Evolutionary conservation across 192 early-diverging fungal genomes (phyloP), one percentile per base, ranked within the genome.

Genomic region (Entomortierella parvispora): DNA sequence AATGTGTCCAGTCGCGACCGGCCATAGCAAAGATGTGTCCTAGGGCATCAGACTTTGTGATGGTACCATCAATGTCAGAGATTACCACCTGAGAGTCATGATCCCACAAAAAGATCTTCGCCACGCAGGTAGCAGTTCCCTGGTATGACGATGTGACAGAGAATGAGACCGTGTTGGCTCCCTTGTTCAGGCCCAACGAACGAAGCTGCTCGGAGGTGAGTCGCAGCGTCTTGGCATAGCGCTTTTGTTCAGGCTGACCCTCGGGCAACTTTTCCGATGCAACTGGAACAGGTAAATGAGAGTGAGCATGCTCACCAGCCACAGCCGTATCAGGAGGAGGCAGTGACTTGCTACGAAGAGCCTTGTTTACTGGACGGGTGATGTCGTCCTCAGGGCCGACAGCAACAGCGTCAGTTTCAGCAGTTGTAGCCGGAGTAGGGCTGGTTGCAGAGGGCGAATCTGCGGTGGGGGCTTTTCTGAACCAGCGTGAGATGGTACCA

Each of bases 61-160:
- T 99, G 4, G 97, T 99, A 5, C 97, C 97, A 78, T 99, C 97
- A 57, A 99, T 95, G 71, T 99, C 97, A 0, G 95, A 97, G 68
- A 99, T 97, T 4, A 99, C 96, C 20, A 99, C 89, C 34, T 92
- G 84, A 37, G 91, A 88, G 76, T 94, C 85, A 71, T 91, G 71
- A 55, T 91, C 86, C 91, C 93, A 97, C 54, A 94, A 84, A 64
- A 94, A 99, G 58, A 98, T 91, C 64, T 94, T 94, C 37, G 96
- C 91, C 31, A 90, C 83, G 71, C 95, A 95, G 45, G 83, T 87
- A 2, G 93, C 90, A 15, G 82, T 92, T 31, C 91, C 90, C 66
- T 95, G 91, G 62, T 95, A 86, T 1, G 83, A 65, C 17, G 94
- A 92, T 11, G 83, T 81, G 4, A 99, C 95, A 0, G 93, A 88